A percentile compares a stretch with the other conserved stretches of the same genome.
Conservation (phyloP, 805 yeast genomes). For the Yueomyces sinensis region DNA sequence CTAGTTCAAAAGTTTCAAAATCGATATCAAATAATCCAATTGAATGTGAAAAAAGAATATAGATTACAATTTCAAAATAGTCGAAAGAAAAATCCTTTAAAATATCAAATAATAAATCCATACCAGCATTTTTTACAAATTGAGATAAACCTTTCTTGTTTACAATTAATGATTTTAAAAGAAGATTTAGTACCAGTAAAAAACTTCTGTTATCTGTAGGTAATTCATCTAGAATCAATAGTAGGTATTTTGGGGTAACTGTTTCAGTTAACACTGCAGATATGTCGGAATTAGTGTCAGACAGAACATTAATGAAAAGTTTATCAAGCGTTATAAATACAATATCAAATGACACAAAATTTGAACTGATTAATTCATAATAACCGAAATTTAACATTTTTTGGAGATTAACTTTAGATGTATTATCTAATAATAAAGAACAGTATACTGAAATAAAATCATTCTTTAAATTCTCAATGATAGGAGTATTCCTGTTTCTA, state of each 20-base stretch:
- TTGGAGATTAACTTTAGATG: constrained; percentile 41
- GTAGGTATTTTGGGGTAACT: constrained; percentile 54
- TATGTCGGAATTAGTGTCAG: constrained; percentile 30
- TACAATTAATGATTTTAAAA: constrained; percentile 36
- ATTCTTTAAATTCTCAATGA: constrained; percentile 26
- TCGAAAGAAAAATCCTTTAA: constrained; percentile 24
- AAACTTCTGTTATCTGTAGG: constrained; percentile 13
- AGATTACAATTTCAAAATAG: constrained; percentile 30
- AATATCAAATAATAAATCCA: constrained; percentile 32
- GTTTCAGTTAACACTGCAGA: constrained; percentile 34
- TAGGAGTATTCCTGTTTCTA: constrained; percentile 19
- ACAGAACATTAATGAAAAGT: constrained; percentile 25
- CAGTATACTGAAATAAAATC: constrained; percentile 10
- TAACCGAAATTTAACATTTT: constrained; percentile 38
- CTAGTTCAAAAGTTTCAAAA: constrained; percentile 1
- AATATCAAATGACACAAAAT: constrained; percentile 13
- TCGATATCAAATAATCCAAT: constrained; percentile 2
- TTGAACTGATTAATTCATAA: constrained; percentile 31
- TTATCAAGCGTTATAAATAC: constrained; percentile 21
- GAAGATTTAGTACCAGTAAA: constrained; percentile 25
- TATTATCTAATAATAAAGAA: constrained; percentile 31
- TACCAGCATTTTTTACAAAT: constrained; percentile 37
- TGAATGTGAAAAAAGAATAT: constrained; percentile 30
- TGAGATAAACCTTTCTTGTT: constrained; percentile 34
- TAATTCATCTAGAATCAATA: constrained; percentile 31